Evolutionary conservation across 768 basidiomycete genomes (phyloP), one percentile per base, ranked within the genome.

Genomic region (Hygrophorus pudorinus): DNA sequence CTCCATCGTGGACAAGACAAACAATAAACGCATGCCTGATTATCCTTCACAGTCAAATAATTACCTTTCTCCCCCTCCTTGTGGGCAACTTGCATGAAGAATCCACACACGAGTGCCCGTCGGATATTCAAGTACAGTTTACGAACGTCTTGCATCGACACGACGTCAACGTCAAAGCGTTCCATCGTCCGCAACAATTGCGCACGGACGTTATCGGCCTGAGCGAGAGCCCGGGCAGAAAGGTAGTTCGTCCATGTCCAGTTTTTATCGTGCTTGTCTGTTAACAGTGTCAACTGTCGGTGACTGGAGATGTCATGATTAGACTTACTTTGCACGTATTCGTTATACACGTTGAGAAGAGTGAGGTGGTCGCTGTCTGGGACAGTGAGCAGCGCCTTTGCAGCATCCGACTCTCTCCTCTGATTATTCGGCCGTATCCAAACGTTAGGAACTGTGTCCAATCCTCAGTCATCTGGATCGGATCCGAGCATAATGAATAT

Each of bases 41-140:
- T 86, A 60, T 99, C 94, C 65, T 97, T 98, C 47, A 96, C 81
- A 0, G 93, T 99, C 49, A 83, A 49, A 58, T 99, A 98, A 44
- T 72, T 75, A 2, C 81, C 78, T 62, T 89, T 92, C 59, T 90
- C 88, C 2, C 89, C 88, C 58, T 93, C 91, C 60, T 88, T 87
- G 62, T 96, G 91, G 5, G 93, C 96, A 10, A 90, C 79, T 59
- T 97, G 94, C 94, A 96, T 97, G 66, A 97, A 99, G 73, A 88
- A 99, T 1, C 93, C 96, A 53, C 83, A 85, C 4, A 87, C 84
- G 16, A 98, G 70, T 0, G 85, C 84, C 62, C 81, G 81, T 20
- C 90, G 77, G 45, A 98, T 81, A 52, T 81, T 82, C 42, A 65
- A 50, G 60, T 77, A 84, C 50, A 84, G 75, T 57, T 81, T 85